A percentile compares a stretch with the other conserved stretches of the same genome.
Conservation (phyloP, 2,329 filamentous ascomycete genomes). For the Calonectria multiphialidica region DNA sequence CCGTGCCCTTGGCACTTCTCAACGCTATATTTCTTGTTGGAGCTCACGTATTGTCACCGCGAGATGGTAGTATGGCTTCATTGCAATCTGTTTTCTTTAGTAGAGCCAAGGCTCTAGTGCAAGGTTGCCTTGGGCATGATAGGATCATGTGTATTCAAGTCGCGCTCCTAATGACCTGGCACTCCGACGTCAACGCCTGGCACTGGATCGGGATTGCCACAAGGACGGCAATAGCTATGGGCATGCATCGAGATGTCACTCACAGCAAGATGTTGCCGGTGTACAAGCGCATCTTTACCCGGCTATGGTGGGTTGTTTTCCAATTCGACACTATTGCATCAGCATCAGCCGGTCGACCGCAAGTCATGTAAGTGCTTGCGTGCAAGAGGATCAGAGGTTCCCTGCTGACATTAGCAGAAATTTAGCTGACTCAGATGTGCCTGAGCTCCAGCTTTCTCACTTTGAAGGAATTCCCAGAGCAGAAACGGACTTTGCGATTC, state of each 20-base stretch:
- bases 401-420: slow-evolving; percentile 42
- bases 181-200: slow-evolving; percentile 63
- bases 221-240: slow-evolving; percentile 62
- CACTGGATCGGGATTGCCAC: slow-evolving; percentile 63
- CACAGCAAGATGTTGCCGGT: slow-evolving; percentile 37
- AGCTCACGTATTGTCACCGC: slow-evolving; percentile 58
- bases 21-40: slow-evolving; percentile 62
- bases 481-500: neutral
- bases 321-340: slow-evolving; percentile 49
- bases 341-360: slow-evolving; percentile 59
- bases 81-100: slow-evolving; percentile 55
- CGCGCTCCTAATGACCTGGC: slow-evolving; percentile 65
- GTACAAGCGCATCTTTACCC: slow-evolving; percentile 46
- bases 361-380: slow-evolving; percentile 51
- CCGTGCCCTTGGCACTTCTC: slow-evolving; percentile 60
- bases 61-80: slow-evolving; percentile 51
- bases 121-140: slow-evolving; percentile 64
- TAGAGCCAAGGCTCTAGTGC: slow-evolving; percentile 64
- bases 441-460: slow-evolving; percentile 43
- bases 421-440: slow-evolving; percentile 61
- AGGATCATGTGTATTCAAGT: slow-evolving; percentile 63
- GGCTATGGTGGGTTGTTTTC: slow-evolving; percentile 52
- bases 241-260: slow-evolving; percentile 56
- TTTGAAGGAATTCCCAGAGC: slow-evolving; percentile 51
- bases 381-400: too few species aligned